Conservation (phyloP, 495 filamentous ascomycete species). For the Aspergillus leporis region DNA sequence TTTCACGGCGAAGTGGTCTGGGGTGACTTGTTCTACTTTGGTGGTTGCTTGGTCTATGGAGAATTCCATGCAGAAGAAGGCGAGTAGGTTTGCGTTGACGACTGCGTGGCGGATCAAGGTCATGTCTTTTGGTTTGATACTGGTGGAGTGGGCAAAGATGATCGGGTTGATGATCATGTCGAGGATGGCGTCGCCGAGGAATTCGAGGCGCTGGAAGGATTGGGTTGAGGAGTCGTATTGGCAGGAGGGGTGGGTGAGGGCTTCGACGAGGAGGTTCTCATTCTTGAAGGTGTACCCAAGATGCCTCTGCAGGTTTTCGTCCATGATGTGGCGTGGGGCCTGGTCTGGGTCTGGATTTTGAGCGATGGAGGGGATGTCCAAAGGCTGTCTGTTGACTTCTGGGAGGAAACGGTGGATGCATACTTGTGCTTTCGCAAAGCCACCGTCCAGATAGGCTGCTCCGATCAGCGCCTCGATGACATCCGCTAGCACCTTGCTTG, state of each 20-base stretch:
- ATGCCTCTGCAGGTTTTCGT: slow-evolving; percentile 18
- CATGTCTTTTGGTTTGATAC: slow-evolving; percentile 65
- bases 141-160: slow-evolving; percentile 45
- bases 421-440: slow-evolving; percentile 55
- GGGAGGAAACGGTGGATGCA: slow-evolving; percentile 69
- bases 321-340: slow-evolving; percentile 7
- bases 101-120: slow-evolving; percentile 72
- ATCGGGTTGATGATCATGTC: slow-evolving; percentile 70
- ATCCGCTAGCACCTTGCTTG: slow-evolving; percentile 84
- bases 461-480: slow-evolving; percentile 87
- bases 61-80: slow-evolving; percentile 69
- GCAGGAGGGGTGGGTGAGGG: slow-evolving; percentile 81
- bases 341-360: neutral
- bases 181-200: slow-evolving; percentile 83
- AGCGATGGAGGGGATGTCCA: slow-evolving; percentile 24
- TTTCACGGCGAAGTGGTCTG: slow-evolving; percentile 6
- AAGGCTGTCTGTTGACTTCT: slow-evolving; percentile 40
- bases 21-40: slow-evolving; percentile 5
- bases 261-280: slow-evolving; percentile 72
- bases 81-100: slow-evolving; percentile 86
- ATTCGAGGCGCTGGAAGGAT: slow-evolving; percentile 88
- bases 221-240: slow-evolving; percentile 47
- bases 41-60: slow-evolving; percentile 18
- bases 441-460: slow-evolving; percentile 72
- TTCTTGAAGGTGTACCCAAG: slow-evolving; percentile 67